Evolutionary conservation across 1,139 yeast species (phyloP).

Genomic region (Chernovozyma aurita): DNA sequence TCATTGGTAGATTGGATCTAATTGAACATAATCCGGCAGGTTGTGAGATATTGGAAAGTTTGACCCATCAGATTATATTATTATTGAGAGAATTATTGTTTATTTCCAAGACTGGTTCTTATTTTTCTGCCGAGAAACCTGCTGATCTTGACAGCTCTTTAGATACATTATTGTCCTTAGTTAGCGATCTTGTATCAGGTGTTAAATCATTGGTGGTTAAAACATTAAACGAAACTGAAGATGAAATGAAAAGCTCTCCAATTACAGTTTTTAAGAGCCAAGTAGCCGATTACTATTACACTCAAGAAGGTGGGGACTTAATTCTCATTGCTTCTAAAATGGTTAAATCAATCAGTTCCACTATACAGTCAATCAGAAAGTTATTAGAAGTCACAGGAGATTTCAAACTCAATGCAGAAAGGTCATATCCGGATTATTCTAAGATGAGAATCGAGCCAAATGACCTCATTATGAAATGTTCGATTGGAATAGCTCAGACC

Average conservation of each 20-base stretch:
- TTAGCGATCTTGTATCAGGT: conserved; percentile 61
- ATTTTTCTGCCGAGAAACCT: conserved; percentile 37
- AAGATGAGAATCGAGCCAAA: conserved; percentile 55
- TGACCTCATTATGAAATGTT: conserved; percentile 57
- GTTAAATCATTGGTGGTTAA: conserved; percentile 60
- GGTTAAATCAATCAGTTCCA: conserved; percentile 52
- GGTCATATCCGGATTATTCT: conserved; percentile 72
- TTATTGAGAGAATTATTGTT: conserved; percentile 60
- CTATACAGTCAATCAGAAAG: conserved; percentile 42
- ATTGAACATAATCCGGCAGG: conserved; percentile 70
- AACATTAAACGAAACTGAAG: conserved; percentile 40
- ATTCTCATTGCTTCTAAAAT: conserved; percentile 59
- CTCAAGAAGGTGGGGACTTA: conserved; percentile 64
- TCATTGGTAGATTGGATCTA: conserved; percentile 69
- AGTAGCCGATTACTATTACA: conserved; percentile 41
- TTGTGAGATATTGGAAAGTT: conserved; percentile 59
- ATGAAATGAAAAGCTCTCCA: conserved; percentile 15
- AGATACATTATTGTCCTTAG: conserved; percentile 54
- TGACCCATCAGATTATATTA: conserved; percentile 65
- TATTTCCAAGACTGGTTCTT: conserved; percentile 55
- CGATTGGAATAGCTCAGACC: conserved; percentile 54
- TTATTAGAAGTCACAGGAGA: conserved; percentile 60
- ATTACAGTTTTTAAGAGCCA: conserved; percentile 6
- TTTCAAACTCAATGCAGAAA: conserved; percentile 58
- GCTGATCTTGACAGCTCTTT: conserved; percentile 50